A percentile compares a stretch with the other conserved stretches of the same genome.
These are phyloP conservation scores for Blumeria graminis DNA, from an alignment of 2,329 filamentous ascomycete genomes.

Conservation along the genomic window DNA sequence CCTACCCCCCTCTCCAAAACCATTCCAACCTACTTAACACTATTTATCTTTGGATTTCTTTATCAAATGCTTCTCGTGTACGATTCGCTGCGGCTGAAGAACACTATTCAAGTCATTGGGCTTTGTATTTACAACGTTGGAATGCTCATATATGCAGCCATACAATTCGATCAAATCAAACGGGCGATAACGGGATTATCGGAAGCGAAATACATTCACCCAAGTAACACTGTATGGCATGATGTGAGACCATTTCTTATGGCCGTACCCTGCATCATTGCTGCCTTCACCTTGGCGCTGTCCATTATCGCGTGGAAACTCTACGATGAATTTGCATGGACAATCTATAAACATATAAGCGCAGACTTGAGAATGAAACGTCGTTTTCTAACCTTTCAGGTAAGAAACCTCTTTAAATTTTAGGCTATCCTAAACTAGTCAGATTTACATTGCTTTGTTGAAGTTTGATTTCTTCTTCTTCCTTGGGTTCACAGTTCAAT, in stretches of 20 bases:
- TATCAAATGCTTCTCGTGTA: slow-evolving; percentile 79
- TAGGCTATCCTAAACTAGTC: slow-evolving; percentile 4
- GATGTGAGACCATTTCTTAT: slow-evolving; percentile 54
- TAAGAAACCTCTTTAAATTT: slow-evolving; percentile 18
- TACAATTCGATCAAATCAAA: slow-evolving; percentile 77
- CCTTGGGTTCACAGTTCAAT: slow-evolving; percentile 93
- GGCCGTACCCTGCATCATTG: slow-evolving; percentile 67
- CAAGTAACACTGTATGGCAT: slow-evolving; percentile 32
- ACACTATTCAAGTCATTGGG: slow-evolving; percentile 95
- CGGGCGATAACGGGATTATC: slow-evolving; percentile 39
- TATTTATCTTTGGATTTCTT: slow-evolving; percentile 93
- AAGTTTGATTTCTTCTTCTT: slow-evolving; percentile 99
- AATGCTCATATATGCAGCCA: slow-evolving; percentile 73
- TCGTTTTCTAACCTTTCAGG: slow-evolving; percentile 89
- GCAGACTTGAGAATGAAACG: slow-evolving; percentile 93
- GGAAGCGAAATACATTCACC: slow-evolving; percentile 19
- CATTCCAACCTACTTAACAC: slow-evolving; percentile 82
- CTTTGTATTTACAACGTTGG: slow-evolving; percentile 82
- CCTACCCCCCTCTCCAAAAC: slow-evolving; percentile 35
- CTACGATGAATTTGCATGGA: slow-evolving; percentile 97
- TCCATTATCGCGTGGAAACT: slow-evolving; percentile 73
- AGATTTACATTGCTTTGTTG: slow-evolving; percentile 93
- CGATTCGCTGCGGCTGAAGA: slow-evolving; percentile 82
- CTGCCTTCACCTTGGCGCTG: slow-evolving; percentile 47
- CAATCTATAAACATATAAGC: slow-evolving; percentile 97